Base-by-base conservation (phyloP, 1,139 yeast genomes). In the Taiozyma sp. region DNA sequence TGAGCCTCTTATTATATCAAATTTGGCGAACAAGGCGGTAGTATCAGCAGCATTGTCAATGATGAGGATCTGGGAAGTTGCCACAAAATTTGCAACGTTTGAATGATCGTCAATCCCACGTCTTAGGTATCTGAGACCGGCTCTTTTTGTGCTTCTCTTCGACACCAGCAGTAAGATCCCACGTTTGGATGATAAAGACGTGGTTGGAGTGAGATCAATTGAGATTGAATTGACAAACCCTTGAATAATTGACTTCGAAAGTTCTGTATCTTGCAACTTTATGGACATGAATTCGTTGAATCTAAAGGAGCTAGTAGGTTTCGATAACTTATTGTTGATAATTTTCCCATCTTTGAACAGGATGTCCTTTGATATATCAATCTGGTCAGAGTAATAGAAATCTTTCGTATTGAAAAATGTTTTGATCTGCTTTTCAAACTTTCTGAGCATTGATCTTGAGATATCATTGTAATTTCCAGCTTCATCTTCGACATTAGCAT, bases 51-150 rank as follows among this genome's bases (percentile, higher is more conserved):
- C 50, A 8, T 52, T 44, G 10, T 59, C 59, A 22, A 57, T 52
- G 1, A 60, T 52, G 29, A 57, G 48, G 5, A 65, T 46, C 50
- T 72, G 77, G 40, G 73, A 72, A 1, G 80, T 75, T 47, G 70
- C 69, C 9, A 75, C 76, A 65, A 72, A 75, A 56, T 75, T 75
- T 14, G 80, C 79, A 47, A 75, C 77, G 47, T 72, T 57, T 1
- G 75, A 73, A 14, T 63, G 61, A 48, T 66, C 72, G 57, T 74
- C 77, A 16, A 73, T 64, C 3, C 79, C 79, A 45, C 79, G 59
- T 50, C 77, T 68, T 56, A 73, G 63, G 55, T 75, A 75, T 26
- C 80, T 56, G 4, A 75, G 69, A 5, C 80, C 80, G 8, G 76
- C 71, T n/a, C 79, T 59, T 30, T 62, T 61, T 8, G 62, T 63